Base-by-base conservation (phyloP, 768 basidiomycete genomes). In the Lentinula boryana region DNA sequence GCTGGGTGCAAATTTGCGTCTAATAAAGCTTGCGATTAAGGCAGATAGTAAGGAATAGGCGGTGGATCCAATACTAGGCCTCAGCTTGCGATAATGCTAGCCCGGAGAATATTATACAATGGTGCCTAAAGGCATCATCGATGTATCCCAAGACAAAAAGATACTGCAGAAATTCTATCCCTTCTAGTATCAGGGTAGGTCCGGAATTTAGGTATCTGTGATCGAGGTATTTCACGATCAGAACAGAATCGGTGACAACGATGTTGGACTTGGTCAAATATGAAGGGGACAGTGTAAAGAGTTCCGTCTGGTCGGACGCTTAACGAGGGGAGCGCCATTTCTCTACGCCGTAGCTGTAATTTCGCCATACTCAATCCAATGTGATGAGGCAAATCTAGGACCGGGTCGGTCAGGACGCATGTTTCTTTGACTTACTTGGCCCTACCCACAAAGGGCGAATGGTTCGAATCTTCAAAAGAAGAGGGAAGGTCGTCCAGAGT, bases 181-280 rank as follows among this genome's bases (percentile, higher is more conserved):
- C 73, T 6, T 59, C 41, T 0, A 72, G 75, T 52, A 78, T 55
- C 5, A 80, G 12, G 9, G 31, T 67, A 5, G 54, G 58, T 1
- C 73, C 76, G 0, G 72, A 71, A 43, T 70, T 65, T 0, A 78
- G 76, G 68, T 78, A 82, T 1, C 68, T 66, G 2, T 72, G 68
- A 53, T 82, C 81, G 58, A 82, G 70, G 66, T 83, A 80, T 15
- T 72, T 61, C 0, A 74, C 79, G 58, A 82, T 81, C 54, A 58
- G 63, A 32, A 69, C 60, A 0, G 79, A 78, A 15, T 83, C 77
- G 9, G 70, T 58, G 27, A 80, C 48, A 7, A 66, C 52, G 0
- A 62, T 61, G 6, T 68, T 66, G 23, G 78, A 23, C 77, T 49
- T 64, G 63, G 65, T 82, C 81, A 55, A 74, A 68, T 56, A 84